Evolutionary conservation across 148 eudicot genomes (phyloP).

Genomic region (Beta vulgaris): DNA sequence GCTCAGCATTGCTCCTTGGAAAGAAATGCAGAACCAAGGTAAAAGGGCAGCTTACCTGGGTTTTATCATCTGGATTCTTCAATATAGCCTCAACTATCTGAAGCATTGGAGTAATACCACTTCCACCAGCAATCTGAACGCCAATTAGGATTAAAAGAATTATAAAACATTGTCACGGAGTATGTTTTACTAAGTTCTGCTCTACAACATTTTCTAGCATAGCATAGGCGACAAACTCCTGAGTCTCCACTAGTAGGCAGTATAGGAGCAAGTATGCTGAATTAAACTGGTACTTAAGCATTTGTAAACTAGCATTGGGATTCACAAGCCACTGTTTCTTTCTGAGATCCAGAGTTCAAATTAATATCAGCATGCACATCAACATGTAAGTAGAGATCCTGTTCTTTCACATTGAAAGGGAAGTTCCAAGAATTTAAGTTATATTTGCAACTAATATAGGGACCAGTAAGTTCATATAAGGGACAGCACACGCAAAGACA

Average conservation of each 20-base stretch:
- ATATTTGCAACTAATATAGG: neutral
- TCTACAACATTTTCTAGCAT: neutral
- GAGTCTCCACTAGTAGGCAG: neutral
- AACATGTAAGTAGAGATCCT: too few species aligned
- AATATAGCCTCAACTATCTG: conserved; percentile 88
- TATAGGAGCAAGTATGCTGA: neutral
- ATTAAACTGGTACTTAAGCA: too few species aligned
- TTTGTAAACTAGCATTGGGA: too few species aligned
- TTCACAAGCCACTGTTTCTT: neutral
- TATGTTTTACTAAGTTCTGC: neutral
- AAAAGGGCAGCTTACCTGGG: conserved; percentile 50
- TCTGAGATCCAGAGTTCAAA: too few species aligned
- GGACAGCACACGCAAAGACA: too few species aligned
- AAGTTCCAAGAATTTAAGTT: neutral
- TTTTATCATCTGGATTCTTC: conserved; percentile 85
- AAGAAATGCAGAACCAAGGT: conserved; percentile 1
- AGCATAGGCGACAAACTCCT: neutral
- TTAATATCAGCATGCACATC: too few species aligned
- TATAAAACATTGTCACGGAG: neutral
- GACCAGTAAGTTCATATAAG: neutral
- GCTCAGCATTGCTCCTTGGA: neutral
- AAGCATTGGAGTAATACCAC: conserved; percentile 97
- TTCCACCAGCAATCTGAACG: conserved; percentile 91
- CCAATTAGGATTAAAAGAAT: conserved; percentile 4
- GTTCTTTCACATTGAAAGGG: neutral